phyloP scores from a whole-genome alignment of 768 basidiomycete species.

The Sistotremastrum suecicum region DNA sequence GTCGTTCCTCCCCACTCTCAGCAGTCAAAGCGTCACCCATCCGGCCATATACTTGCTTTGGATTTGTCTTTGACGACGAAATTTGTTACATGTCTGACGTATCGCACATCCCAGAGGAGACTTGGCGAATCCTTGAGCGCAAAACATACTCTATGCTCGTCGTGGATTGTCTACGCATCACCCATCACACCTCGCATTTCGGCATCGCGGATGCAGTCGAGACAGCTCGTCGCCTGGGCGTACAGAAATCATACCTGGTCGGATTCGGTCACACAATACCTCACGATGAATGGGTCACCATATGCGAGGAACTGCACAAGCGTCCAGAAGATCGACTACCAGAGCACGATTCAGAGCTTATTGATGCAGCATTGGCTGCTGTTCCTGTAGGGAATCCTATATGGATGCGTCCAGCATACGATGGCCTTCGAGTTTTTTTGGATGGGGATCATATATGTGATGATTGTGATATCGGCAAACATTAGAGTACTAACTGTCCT shows the following conservation, averaged over 20 bases:
- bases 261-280: constrained; percentile 68
- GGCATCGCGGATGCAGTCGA: constrained; percentile 51
- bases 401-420: constrained; percentile 65
- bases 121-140: constrained; percentile 38
- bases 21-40: constrained; percentile 13
- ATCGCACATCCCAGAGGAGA: constrained; percentile 60
- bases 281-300: constrained; percentile 63
- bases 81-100: constrained; percentile 77
- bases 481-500: background rate
- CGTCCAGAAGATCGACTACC: too few species aligned
- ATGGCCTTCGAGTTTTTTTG: constrained; percentile 46
- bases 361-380: constrained; percentile 27
- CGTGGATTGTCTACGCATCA: constrained; percentile 61
- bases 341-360: constrained; percentile 26
- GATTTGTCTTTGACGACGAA: constrained; percentile 51
- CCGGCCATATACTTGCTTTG: constrained; percentile 51
- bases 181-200: constrained; percentile 64
- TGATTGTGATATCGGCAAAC: constrained; percentile 23
- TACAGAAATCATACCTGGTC: constrained; percentile 51
- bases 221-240: constrained; percentile 40
- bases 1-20: constrained; percentile 11
- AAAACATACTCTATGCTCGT: constrained; percentile 33
- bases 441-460: constrained; percentile 35
- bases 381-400: constrained; percentile 12
- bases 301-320: constrained; percentile 32